A percentile compares a stretch with the other conserved stretches of the same genome.
These are phyloP conservation scores for Hyaloperonospora arabidopsidis DNA, from an alignment of 352 stramenopile genomes.

Conservation along the genomic window DNA sequence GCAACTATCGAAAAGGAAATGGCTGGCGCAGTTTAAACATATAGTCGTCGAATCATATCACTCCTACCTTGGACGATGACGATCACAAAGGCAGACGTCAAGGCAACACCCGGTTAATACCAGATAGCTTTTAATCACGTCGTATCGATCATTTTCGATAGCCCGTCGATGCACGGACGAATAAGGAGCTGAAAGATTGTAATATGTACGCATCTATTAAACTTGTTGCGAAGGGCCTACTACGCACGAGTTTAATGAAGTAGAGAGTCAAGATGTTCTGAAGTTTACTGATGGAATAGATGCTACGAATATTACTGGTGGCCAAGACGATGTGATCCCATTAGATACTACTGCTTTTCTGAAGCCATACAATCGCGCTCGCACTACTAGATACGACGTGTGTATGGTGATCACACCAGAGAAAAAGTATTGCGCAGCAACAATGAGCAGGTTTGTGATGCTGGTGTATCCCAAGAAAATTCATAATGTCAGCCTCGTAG, in stretches of 20 bases:
- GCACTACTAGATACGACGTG: conserved; percentile 8
- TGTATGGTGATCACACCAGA: conserved; percentile 11
- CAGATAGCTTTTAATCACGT: conserved; percentile 7
- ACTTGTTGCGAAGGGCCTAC: background rate
- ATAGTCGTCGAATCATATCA: conserved; percentile 3
- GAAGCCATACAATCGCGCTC: conserved; percentile 21
- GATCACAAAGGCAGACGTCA: conserved; percentile 1
- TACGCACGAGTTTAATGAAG: background rate
- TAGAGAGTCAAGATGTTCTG: conserved; percentile 4
- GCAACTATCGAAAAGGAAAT: conserved; percentile 4
- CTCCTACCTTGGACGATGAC: conserved; percentile 4
- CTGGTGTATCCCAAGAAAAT: conserved; percentile 11
- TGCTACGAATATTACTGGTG: conserved; percentile 8
- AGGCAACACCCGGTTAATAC: background rate
- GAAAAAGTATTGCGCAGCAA: conserved; percentile 24
- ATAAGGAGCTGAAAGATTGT: conserved; percentile 6
- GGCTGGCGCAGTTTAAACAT: conserved; percentile 2
- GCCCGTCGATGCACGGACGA: conserved; percentile 5
- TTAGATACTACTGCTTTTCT: background rate
- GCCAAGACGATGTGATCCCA: conserved; percentile 1
- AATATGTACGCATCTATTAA: background rate
- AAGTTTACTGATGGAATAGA: conserved; percentile 11
- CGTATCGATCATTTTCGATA: conserved; percentile 7
- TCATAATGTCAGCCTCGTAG: conserved; percentile 10
- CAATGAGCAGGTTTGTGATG: conserved; percentile 1